Evolutionary conservation across 2,329 filamentous ascomycete genomes (phyloP), one percentile per base, ranked within the genome.

Genomic region (Aspergillus tubingensis): DNA sequence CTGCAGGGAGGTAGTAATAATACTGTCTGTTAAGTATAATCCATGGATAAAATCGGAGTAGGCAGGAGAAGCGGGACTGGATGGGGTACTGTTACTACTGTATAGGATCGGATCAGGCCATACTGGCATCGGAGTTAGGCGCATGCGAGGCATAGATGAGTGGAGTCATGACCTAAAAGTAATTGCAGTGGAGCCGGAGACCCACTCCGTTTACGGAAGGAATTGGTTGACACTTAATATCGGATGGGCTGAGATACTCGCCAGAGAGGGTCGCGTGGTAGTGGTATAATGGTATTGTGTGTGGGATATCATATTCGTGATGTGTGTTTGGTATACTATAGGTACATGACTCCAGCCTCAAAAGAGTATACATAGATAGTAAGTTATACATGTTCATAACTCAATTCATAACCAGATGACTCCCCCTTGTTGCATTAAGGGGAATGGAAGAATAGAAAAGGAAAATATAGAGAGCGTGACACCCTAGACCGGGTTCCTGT

Each of bases 401-500:
- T 23, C 36, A 39, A 53, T 43, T 51, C 41, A 44, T 44, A 44
- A 23, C 41, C 41, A 44, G 41, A 44, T 44, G 41, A 44, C 21
- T 23, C 2, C 11, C 48, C 11, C 27, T 51, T 23, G 25, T 19
- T 36, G 32, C 32, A 11, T 36, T 8, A 43, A 43, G 39, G 15
- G 39, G 17, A n/a, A 49, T 25, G 19, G 19, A n/a, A 48, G 44
- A 23, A 48, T 8, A 27, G 23, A 30, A 25, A 13, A n/a, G n/a
- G 43, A 54, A 3, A 36, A 11, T 10, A 52, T 8, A 36, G 49
- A 11, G 30, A 52, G 25, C 13, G 23, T 27, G 39, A 25, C 7
- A 30, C 27, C 47, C 55, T 48, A 62, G 15, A 60, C 7, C 5
- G 15, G 44, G 36, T 53, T 44, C 15, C 54, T 48, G 43, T 64